Percentiles rank a stretch among this genome's conserved stretches.
These are phyloP conservation scores for Boletus semigastroideus DNA, from an alignment of 1,284 basidiomycete genomes.

Conservation along the genomic window DNA sequence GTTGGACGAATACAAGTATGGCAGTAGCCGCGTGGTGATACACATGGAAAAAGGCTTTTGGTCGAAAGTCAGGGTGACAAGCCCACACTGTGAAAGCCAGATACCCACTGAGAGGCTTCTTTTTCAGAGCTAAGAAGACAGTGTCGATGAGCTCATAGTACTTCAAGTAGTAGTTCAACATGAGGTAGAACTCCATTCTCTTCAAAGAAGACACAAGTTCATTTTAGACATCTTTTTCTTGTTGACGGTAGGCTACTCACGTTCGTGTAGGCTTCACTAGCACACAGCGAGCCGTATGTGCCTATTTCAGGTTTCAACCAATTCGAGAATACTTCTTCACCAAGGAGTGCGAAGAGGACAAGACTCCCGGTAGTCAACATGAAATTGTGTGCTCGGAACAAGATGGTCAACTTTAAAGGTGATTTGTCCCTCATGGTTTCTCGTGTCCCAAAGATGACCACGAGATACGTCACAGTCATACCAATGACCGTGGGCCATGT, in stretches of 20 bases:
- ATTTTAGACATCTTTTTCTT: neutral
- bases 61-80: neutral
- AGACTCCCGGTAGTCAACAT: conserved; percentile 79
- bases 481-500: conserved; percentile 70
- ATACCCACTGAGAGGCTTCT: conserved; percentile 84
- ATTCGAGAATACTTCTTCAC: conserved; percentile 84
- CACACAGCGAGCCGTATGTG: conserved; percentile 77
- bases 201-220: too few relatives aligned
- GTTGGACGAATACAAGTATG: conserved; percentile 88
- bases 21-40: conserved; percentile 98
- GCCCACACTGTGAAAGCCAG: neutral
- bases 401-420: conserved; percentile 73
- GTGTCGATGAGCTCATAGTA: too few relatives aligned
- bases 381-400: conserved; percentile 92
- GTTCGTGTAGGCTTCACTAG: conserved; percentile 73
- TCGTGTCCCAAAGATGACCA: conserved; percentile 83
- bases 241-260: conserved; percentile 53
- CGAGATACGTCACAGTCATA: conserved; percentile 77
- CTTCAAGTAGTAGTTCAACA: conserved; percentile 98
- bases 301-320: conserved; percentile 72
- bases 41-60: conserved; percentile 88
- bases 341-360: conserved; percentile 77
- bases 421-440: conserved; percentile 79
- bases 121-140: conserved; percentile 92
- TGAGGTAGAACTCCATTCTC: conserved; percentile 88